These are phyloP conservation scores for Haplosporangium gracile DNA, from an alignment of 192 early-diverging fungal species.

Conservation along the genomic window DNA sequence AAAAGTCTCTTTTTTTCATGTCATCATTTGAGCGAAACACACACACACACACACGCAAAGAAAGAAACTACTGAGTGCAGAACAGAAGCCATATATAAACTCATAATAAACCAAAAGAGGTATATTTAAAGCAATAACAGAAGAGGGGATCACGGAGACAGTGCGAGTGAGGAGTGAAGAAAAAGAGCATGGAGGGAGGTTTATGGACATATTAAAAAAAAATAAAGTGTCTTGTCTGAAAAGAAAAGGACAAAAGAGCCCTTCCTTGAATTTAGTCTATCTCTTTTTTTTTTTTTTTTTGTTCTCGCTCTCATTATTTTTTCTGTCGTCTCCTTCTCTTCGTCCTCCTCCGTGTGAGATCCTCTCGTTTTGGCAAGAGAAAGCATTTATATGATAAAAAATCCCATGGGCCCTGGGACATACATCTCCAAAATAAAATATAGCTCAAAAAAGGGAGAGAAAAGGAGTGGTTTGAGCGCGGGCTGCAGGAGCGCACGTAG, in stretches of 20 bases:
- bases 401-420: too few species aligned
- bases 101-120: background rate
- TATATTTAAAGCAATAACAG: background rate
- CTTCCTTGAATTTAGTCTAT: background rate
- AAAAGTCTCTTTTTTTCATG: background rate
- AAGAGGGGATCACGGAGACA: background rate
- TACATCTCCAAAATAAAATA: too few species aligned
- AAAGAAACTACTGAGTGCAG: background rate
- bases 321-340: background rate
- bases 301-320: background rate
- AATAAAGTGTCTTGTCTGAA: background rate
- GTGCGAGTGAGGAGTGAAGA: background rate
- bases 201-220: too few species aligned
- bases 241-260: background rate
- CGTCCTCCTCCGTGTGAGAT: too few species aligned
- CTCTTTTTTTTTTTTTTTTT: background rate
- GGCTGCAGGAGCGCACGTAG: too few species aligned
- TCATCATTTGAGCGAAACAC: constrained; percentile 1
- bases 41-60: background rate
- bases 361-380: too few species aligned
- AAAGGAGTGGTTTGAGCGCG: too few species aligned
- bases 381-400: too few species aligned
- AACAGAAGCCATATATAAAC: background rate
- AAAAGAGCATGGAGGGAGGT: background rate
- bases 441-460: too few species aligned